A percentile compares a stretch with the other conserved stretches of the same genome.
Evolutionary conservation across 768 basidiomycete species (phyloP).

Genomic region (Daedalea quercina): DNA sequence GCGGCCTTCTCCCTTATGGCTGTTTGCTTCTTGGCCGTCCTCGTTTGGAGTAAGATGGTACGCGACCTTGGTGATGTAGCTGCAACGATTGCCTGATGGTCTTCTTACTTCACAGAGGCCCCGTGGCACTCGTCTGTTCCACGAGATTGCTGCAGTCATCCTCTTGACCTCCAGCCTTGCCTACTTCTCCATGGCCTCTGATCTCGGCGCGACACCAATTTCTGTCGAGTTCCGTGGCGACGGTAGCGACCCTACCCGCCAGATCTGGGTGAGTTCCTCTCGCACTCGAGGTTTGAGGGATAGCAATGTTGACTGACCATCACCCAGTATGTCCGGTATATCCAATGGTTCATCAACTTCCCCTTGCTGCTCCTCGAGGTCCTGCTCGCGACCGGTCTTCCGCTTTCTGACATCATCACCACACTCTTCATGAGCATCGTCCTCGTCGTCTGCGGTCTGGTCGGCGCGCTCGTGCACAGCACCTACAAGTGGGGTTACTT

Average conservation of each 20-base stretch:
- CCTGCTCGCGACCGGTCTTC: constrained; percentile 36
- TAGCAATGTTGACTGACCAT: neutral
- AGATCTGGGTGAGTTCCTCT: constrained; percentile 30
- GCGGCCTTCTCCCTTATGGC: constrained; percentile 45
- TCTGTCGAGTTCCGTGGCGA: constrained; percentile 29
- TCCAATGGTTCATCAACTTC: constrained; percentile 44
- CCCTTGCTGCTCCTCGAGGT: constrained; percentile 38
- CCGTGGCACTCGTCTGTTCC: constrained; percentile 36
- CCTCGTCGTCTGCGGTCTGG: constrained; percentile 33
- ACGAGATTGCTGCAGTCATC: constrained; percentile 37
- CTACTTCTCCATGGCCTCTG: constrained; percentile 45
- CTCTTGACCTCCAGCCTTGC: constrained; percentile 36
- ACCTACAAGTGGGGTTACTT: constrained; percentile 43
- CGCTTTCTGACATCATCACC: constrained; percentile 37
- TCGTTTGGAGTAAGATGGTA: constrained; percentile 29
- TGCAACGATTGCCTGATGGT: neutral
- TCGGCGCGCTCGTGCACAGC: constrained; percentile 38
- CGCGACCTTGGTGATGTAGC: constrained; percentile 2
- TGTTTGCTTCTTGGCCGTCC: constrained; percentile 27
- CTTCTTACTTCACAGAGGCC: constrained; percentile 18
- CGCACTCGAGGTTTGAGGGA: neutral
- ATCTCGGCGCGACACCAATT: constrained; percentile 39
- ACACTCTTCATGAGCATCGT: constrained; percentile 36
- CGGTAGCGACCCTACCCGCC: constrained; percentile 22
- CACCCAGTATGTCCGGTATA: constrained; percentile 36